phyloP scores from a whole-genome alignment of 192 early-diverging fungal genomes.

The Backusella westeae region DNA sequence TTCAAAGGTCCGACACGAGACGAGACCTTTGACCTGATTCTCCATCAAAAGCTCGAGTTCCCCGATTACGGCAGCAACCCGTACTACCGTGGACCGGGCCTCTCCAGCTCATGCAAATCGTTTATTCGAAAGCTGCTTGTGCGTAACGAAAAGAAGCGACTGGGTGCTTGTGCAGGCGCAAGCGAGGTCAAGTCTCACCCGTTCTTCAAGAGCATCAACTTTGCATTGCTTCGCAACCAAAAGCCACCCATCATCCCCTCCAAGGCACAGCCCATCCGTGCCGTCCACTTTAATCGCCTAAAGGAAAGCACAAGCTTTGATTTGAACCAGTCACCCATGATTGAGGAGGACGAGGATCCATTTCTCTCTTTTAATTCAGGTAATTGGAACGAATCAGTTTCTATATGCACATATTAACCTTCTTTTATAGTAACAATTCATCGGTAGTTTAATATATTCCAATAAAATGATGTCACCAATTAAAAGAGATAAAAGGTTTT shows the following conservation, averaged over 20 bases:
- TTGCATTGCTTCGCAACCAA: constrained; percentile 87
- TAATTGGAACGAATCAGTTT: constrained; percentile 16
- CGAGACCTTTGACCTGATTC: constrained; percentile 70
- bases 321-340: constrained; percentile 38
- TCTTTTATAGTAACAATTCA: not conserved
- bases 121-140: constrained; percentile 83
- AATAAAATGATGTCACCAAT: constrained; percentile 8
- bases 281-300: constrained; percentile 62
- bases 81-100: constrained; percentile 1
- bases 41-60: constrained; percentile 79
- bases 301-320: constrained; percentile 66
- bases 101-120: constrained; percentile 56
- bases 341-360: constrained; percentile 29
- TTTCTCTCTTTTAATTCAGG: constrained; percentile 59
- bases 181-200: constrained; percentile 90
- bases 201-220: constrained; percentile 89
- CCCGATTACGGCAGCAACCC: constrained; percentile 36
- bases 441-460: not conserved
- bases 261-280: constrained; percentile 19
- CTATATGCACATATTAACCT: not conserved
- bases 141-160: constrained; percentile 87
- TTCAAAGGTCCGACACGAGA: constrained; percentile 66
- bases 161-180: constrained; percentile 88
- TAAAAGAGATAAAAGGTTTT: not conserved
- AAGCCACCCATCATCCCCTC: constrained; percentile 81